Conservation (phyloP, 148 eudicot genomes). For the Camellia granthamiana region DNA sequence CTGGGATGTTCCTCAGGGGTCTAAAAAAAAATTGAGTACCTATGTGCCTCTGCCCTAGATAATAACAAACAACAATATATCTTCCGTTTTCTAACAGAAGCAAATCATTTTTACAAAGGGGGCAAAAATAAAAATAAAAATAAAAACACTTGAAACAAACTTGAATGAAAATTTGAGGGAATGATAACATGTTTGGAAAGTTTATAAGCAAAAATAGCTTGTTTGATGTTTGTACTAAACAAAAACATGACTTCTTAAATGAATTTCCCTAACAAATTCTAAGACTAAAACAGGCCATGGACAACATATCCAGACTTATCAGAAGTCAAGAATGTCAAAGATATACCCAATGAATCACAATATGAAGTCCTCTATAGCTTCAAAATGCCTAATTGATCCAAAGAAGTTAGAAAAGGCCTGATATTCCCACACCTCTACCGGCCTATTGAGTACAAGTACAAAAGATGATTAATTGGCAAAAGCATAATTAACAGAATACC, state of each 20-base stretch:
- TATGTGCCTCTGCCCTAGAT: background rate
- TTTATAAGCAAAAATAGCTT: background rate
- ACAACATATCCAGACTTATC: background rate
- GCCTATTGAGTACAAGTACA: background rate
- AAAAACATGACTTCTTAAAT: too few relatives aligned
- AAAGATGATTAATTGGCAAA: background rate
- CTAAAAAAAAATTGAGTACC: background rate
- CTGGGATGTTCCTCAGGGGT: background rate
- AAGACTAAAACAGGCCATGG: too few relatives aligned
- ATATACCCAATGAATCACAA: background rate
- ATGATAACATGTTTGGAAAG: background rate
- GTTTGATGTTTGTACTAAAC: background rate
- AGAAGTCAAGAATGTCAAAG: background rate
- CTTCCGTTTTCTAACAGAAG: too few relatives aligned
- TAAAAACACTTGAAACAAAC: background rate
- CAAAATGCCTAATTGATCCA: background rate
- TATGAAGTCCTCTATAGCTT: background rate
- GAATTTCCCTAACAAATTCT: too few relatives aligned
- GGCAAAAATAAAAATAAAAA: background rate
- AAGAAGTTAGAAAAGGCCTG: too few relatives aligned
- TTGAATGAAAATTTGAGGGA: background rate
- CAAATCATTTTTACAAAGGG: background rate
- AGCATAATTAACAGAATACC: constrained; percentile 35
- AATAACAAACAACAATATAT: background rate
- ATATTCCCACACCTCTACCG: background rate